A percentile compares a stretch with the other conserved stretches of the same genome.
phyloP scores from a whole-genome alignment of 2,329 filamentous ascomycete species.

The Blumeria graminis region DNA sequence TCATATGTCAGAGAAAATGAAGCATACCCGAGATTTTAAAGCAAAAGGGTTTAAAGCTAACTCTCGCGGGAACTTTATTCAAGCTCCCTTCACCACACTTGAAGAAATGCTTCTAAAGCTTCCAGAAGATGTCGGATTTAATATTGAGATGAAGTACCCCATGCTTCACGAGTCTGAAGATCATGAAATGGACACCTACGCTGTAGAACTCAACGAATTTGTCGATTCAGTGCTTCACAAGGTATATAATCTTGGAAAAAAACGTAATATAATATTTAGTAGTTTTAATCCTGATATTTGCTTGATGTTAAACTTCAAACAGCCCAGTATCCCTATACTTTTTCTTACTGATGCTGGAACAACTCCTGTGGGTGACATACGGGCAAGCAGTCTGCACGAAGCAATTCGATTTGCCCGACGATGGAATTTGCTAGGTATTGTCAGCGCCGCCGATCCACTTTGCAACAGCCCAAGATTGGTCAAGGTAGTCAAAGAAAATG shows the following conservation, averaged over 20 bases:
- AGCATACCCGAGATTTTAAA: constrained; percentile 89
- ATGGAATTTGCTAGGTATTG: constrained; percentile 86
- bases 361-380: constrained; percentile 61
- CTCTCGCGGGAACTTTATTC: constrained; percentile 79
- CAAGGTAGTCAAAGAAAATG: constrained; percentile 78
- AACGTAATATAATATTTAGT: constrained; percentile 87
- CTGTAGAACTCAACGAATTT: constrained; percentile 87
- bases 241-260: constrained; percentile 64
- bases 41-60: constrained; percentile 91
- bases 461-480: constrained; percentile 77
- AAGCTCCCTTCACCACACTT: constrained; percentile 82
- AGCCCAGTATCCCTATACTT: constrained; percentile 83
- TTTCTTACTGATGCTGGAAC: constrained; percentile 82
- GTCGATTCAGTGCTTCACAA: constrained; percentile 78
- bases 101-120: constrained; percentile 80
- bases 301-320: constrained; percentile 82
- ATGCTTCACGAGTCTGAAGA: constrained; percentile 92
- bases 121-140: constrained; percentile 69
- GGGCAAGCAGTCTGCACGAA: constrained; percentile 80
- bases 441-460: constrained; percentile 68
- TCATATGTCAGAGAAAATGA: constrained; percentile 57
- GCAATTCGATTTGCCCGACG: constrained; percentile 81
- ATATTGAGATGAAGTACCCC: constrained; percentile 98
- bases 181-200: constrained; percentile 90
- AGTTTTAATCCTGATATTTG: constrained; percentile 97